Conservation (phyloP, 169 alveolate species). For the Cyclospora cayetanensis region DNA sequence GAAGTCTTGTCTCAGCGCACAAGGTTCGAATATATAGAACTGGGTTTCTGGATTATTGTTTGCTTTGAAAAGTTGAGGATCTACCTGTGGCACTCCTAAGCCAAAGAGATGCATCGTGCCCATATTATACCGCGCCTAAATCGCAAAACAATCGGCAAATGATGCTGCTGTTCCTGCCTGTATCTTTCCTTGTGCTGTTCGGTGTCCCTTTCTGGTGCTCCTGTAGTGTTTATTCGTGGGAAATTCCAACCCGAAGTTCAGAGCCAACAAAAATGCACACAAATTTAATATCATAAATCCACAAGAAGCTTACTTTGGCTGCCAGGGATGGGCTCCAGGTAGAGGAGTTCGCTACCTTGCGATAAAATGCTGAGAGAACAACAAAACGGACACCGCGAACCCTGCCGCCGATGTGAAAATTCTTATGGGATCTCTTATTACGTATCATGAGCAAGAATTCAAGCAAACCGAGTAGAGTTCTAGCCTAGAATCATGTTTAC, state of each 20-base stretch:
- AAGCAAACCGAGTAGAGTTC: no score
- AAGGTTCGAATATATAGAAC: no score
- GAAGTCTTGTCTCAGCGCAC: no score
- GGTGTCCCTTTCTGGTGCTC: no score
- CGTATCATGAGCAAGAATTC: no score
- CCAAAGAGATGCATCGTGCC: constrained; percentile 52
- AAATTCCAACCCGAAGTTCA: no score
- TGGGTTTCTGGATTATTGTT: not conserved
- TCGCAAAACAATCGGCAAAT: not conserved
- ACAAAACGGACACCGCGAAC: not conserved
- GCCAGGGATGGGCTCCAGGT: constrained; percentile 28
- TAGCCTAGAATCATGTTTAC: no score
- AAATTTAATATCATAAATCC: not conserved
- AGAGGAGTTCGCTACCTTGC: constrained; percentile 27
- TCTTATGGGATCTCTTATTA: no score
- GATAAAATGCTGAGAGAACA: constrained; percentile 21
- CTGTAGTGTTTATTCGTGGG: no score
- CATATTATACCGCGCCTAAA: constrained; percentile 40
- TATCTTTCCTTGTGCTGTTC: no score
- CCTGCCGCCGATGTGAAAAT: no score
- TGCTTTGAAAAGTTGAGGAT: not conserved
- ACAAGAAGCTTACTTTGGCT: not conserved
- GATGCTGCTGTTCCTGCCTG: constrained; percentile 21
- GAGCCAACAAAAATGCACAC: not conserved
- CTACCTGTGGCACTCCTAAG: constrained; percentile 47